Evolutionary conservation across 345 rosid genomes (phyloP).

Genomic region (Brassica incana): DNA sequence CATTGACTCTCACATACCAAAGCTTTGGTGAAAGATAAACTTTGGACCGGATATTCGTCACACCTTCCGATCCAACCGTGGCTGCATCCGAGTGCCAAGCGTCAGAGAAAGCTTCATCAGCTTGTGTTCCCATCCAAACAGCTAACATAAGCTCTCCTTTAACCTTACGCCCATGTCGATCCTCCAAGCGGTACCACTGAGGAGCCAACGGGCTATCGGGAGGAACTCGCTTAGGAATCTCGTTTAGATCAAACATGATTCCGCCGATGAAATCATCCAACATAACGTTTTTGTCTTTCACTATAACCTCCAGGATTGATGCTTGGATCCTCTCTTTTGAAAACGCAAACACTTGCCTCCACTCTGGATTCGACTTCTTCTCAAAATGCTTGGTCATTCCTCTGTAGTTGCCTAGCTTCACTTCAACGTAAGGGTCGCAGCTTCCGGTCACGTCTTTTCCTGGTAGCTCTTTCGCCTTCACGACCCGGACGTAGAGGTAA

Average conservation of each 20-base stretch:
- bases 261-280: conserved; percentile 78
- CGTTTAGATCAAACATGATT: conserved; percentile 71
- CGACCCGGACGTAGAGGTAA: conserved; percentile 84
- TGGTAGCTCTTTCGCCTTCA: conserved; percentile 87
- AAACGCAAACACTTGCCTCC: conserved; percentile 94
- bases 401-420: conserved; percentile 86
- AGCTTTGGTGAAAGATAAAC: conserved; percentile 90
- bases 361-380: conserved; percentile 91
- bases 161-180: conserved; percentile 63
- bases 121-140: conserved; percentile 99
- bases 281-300: conserved; percentile 80
- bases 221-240: conserved; percentile 80
- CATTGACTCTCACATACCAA: conserved; percentile 94
- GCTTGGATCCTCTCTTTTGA: conserved; percentile 91
- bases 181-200: conserved; percentile 92
- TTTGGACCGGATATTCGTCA: conserved; percentile 74
- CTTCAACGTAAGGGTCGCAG: conserved; percentile 92
- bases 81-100: conserved; percentile 99
- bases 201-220: conserved; percentile 98
- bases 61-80: conserved; percentile 59
- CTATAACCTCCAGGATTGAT: conserved; percentile 69
- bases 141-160: conserved; percentile 96
- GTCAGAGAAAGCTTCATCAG: conserved; percentile 93
- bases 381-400: conserved; percentile 86
- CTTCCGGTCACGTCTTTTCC: conserved; percentile 79